A percentile compares a stretch with the other conserved stretches of the same genome.
phyloP scores from a whole-genome alignment of 1,139 yeast species.

The Debaryomycetaceae sp. region DNA sequence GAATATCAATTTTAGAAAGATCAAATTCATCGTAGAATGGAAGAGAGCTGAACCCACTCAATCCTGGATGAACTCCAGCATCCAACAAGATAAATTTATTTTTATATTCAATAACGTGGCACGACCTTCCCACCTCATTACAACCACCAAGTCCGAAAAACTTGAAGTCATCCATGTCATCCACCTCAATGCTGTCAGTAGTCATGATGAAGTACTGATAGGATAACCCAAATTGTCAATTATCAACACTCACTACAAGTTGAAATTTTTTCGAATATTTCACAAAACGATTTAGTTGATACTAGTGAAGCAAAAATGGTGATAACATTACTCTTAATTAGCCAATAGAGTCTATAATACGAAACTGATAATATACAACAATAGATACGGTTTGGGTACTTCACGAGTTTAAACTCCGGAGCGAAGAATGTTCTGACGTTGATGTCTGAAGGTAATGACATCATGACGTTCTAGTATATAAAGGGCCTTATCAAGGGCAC shows the following conservation, averaged over 20 bases:
- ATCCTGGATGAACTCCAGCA: conserved; percentile 98
- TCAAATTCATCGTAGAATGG: conserved; percentile 97
- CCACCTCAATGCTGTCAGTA: conserved; percentile 5
- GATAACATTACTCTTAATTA: no score
- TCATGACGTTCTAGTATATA: conserved; percentile 83
- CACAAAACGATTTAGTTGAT: not conserved
- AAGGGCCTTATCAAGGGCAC: conserved; percentile 81
- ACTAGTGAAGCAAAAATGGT: no score
- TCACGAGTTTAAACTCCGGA: conserved; percentile 52
- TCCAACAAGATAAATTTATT: conserved; percentile 97
- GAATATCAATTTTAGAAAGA: conserved; percentile 76
- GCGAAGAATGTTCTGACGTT: conserved; percentile 81
- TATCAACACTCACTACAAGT: not conserved
- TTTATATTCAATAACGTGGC: conserved; percentile 87
- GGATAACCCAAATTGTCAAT: not conserved
- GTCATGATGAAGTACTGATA: conserved; percentile 4
- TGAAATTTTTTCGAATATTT: not conserved
- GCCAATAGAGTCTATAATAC: not conserved
- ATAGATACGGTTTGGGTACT: not conserved
- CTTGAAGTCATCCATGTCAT: conserved; percentile 45
- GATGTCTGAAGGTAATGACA: conserved; percentile 81
- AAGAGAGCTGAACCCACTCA: conserved; percentile 81
- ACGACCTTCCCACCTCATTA: conserved; percentile 94
- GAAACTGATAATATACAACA: not conserved
- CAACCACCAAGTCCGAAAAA: conserved; percentile 99